phyloP scores from a whole-genome alignment of 345 rosid species.

The Abelmoschus esculentus region DNA sequence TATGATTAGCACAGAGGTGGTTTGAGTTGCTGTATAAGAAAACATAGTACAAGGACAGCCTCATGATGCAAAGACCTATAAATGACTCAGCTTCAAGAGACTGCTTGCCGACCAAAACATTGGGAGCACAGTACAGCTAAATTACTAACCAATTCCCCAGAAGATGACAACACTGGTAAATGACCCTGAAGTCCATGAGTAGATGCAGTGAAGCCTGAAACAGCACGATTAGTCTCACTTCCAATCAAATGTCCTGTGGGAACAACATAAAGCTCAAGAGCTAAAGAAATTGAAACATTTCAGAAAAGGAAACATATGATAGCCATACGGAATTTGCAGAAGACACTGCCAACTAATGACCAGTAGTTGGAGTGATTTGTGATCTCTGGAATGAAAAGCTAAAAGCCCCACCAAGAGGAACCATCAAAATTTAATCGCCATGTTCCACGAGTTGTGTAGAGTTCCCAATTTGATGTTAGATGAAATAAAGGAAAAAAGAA shows the following conservation, averaged over 20 bases:
- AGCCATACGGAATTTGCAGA: background rate
- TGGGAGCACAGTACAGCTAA: background rate
- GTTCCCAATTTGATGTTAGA: background rate
- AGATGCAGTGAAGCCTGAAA: conserved; percentile 42
- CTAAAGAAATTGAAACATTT: conserved; percentile 12
- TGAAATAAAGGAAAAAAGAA: background rate
- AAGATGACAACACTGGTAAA: conserved; percentile 7
- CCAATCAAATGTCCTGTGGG: conserved; percentile 38
- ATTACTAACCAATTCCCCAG: conserved; percentile 30
- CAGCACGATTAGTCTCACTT: conserved; percentile 40
- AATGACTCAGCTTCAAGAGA: background rate
- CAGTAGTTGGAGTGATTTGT: background rate
- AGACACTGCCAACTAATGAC: background rate
- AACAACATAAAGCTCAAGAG: conserved; percentile 25
- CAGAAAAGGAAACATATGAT: background rate
- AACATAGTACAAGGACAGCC: no score
- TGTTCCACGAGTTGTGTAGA: background rate
- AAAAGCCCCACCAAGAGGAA: background rate
- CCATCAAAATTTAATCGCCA: background rate
- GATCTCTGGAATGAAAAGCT: background rate
- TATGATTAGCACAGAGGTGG: no score
- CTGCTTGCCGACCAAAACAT: background rate
- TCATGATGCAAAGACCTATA: no score
- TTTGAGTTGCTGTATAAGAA: no score
- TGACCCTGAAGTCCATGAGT: conserved; percentile 25